Evolutionary conservation across 768 basidiomycete genomes (phyloP).

Genomic region (Macrocybe gigantea): DNA sequence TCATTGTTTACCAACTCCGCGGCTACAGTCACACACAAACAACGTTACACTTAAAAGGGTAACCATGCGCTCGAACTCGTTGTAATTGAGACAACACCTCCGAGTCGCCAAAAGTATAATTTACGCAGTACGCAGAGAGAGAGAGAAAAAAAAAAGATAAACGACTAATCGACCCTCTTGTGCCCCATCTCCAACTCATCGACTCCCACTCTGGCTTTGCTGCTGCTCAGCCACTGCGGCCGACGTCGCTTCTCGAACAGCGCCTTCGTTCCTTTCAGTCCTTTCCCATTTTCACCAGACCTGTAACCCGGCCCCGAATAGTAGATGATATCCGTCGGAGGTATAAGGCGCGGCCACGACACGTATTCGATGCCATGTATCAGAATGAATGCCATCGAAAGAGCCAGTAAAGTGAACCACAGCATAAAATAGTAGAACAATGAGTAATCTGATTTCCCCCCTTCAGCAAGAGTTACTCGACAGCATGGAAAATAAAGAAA

Average conservation of each 20-base stretch:
- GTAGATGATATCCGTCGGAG: slow-evolving; percentile 77
- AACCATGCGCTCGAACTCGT: not conserved
- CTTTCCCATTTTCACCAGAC: slow-evolving; percentile 71
- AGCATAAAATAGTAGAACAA: slow-evolving; percentile 80
- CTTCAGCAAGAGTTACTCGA: no score
- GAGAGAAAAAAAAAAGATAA: no score
- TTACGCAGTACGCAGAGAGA: no score
- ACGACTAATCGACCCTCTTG: slow-evolving; percentile 62
- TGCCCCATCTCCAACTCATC: slow-evolving; percentile 82
- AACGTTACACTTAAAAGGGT: not conserved
- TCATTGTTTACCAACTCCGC: slow-evolving; percentile 18
- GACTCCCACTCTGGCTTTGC: slow-evolving; percentile 32
- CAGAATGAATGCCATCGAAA: slow-evolving; percentile 68
- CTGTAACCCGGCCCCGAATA: slow-evolving; percentile 89
- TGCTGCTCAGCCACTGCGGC: slow-evolving; percentile 29
- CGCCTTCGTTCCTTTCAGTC: slow-evolving; percentile 30
- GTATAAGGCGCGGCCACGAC: slow-evolving; percentile 85
- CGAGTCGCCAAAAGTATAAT: no score
- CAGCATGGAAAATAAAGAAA: not conserved
- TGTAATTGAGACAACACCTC: no score
- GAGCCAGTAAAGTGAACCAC: slow-evolving; percentile 62
- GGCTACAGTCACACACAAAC: slow-evolving; percentile 2
- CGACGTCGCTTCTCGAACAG: slow-evolving; percentile 27
- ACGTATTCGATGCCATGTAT: slow-evolving; percentile 93
- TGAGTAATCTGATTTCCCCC: slow-evolving; percentile 61